Evolutionary conservation across 139 green algal species (phyloP).

Genomic region (Tetradesmus lagerheimii): DNA sequence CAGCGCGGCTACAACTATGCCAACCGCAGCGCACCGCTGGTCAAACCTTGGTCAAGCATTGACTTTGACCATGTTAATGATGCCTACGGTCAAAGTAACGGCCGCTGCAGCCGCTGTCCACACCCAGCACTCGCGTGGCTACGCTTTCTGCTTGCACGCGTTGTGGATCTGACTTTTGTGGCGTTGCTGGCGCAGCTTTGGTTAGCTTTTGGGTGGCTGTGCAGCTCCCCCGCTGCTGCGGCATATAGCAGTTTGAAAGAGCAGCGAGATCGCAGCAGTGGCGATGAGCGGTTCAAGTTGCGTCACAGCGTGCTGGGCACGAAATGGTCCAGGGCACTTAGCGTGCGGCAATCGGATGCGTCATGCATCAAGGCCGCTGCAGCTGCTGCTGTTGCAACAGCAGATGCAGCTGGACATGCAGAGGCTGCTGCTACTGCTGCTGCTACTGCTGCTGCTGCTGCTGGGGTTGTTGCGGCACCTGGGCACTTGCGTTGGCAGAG

Average conservation of each 20-base stretch:
- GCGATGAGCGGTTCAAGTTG: background rate
- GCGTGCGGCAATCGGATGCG: background rate
- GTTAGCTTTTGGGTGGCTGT: background rate
- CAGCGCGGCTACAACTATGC: background rate
- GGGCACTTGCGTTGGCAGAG: background rate
- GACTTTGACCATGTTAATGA: background rate
- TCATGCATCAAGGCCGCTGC: background rate
- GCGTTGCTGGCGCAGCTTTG: constrained; percentile 7
- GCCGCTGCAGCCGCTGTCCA: constrained; percentile 19
- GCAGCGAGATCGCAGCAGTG: background rate
- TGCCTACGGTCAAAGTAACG: constrained; percentile 18
- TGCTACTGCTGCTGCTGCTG: too few species aligned
- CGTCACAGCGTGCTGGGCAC: background rate
- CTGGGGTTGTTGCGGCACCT: background rate
- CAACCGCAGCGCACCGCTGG: background rate
- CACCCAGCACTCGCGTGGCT: background rate
- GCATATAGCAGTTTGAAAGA: background rate
- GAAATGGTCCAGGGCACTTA: background rate
- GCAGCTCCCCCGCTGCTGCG: background rate
- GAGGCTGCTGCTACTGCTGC: background rate
- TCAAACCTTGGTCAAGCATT: constrained; percentile 28
- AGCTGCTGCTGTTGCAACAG: background rate
- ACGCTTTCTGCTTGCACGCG: background rate
- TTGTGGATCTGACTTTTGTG: constrained; percentile 21
- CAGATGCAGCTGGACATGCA: background rate